Evolutionary conservation across 2,329 filamentous ascomycete genomes (phyloP), one percentile per base, ranked within the genome.

Genomic region (Cercospora sp.): DNA sequence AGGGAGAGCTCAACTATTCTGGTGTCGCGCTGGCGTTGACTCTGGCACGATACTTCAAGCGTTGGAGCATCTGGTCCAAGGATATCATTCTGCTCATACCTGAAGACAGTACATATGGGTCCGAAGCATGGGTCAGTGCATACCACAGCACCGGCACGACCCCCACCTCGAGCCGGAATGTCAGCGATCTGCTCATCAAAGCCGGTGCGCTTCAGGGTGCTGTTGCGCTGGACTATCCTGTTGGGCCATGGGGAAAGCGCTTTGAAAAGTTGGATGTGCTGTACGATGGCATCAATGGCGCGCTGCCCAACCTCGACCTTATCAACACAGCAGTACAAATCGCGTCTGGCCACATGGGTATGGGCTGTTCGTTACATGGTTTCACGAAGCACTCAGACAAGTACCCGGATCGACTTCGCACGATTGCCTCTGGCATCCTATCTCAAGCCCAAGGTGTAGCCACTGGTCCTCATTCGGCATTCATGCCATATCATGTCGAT

Each of bases 11-110:
- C 73, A 99, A 99, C 80, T 86, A 90, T 71, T 95, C 94, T 69
- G 95, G 94, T 18, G 89, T 99, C 5, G 90, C 93, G 7, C 85
- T 99, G 33, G 90, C 93, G 2, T 82, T 99, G 75, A 94, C 94
- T 0, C 81, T 99, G 73, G 92, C 93, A 30, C 88, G 95, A 72
- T 99, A 99, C 81, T 98, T 99, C 82, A 97, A 96, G 80, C 88
- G 91, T 73, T 99, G 95, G 95, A 97, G 93, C 63, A 85, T 99
- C 30, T 99, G 95, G 95, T 97, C 94, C 68, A 99, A 99, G 80
- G 95, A 99, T 79, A 97, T 99, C 73, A 94, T 99, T 67, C 89
- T 99, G 73, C 82, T 99, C 5, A 86, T 99, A 58, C 90, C 95
- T 0, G 90, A 92, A 0, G 95, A 99, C 80, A 97, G 93, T 79